Base-by-base conservation (phyloP, 2,329 filamentous ascomycete genomes). In the Apiospora aurea region DNA sequence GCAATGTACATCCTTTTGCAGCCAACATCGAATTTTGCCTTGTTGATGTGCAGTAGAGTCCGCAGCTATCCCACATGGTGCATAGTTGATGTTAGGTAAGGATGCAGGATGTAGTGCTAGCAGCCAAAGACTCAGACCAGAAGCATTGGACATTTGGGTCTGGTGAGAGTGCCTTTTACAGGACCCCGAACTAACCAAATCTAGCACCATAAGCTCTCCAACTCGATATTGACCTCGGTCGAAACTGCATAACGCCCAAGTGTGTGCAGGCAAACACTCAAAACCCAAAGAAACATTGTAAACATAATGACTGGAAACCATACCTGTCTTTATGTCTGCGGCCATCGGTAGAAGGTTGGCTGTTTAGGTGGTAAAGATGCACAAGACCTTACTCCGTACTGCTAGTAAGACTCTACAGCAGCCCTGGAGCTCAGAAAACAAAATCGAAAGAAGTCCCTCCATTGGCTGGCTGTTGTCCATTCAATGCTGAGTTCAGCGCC, bases 41-140 rank as follows among this genome's bases (percentile, higher is more conserved):
- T 61, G 29, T 61, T 38, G 29, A 61, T 61, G 16, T 38, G 53
- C 53, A 61, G 53, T 61, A 61, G 53, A 61, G 53, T 61, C 53
- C 53, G 16, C 53, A 61, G 53, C 53, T 61, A 61, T 61, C 29
- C 53, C 53, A 4, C 16, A 61, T n/a, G 53, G 7, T 16, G 29
- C 16, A 16, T 61, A 61, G 53, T 29, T 61, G 29, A 38, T 16
- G 16, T 61, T 14, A 57, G 26, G 53, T 61, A 61, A 34, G 53
- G 29, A 34, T 61, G 26, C 16, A 53, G 49, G 24, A 26, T 29
- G 49, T 53, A 26, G 49, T 24, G 13, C 26, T 57, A 38, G 34
- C 34, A 38, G 34, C 34, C 34, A 38, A 38, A 38, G 34, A 38
- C 34, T 38, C 34, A 38, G 34, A 38, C 34, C 34, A 38, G 34